These are phyloP conservation scores for Carex littledalei DNA, from an alignment of 176 grass and related monocot genomes.

Conservation along the genomic window DNA sequence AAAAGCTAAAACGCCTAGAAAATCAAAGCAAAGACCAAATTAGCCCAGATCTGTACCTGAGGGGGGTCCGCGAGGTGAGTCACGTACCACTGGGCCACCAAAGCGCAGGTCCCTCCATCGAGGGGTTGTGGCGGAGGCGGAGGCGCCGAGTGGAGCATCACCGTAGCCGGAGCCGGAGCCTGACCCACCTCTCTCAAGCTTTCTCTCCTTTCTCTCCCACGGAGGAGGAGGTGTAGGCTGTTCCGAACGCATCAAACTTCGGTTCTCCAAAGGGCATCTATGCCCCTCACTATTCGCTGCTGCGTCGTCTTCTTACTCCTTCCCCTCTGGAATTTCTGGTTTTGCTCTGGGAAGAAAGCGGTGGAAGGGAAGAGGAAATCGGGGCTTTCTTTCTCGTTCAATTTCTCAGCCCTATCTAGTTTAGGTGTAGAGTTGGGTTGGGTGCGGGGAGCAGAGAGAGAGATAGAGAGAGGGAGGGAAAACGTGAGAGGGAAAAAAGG, in stretches of 20 bases:
- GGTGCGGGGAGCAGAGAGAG: neutral
- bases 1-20: neutral
- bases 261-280: conserved; percentile 17
- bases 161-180: neutral
- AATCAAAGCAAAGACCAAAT: neutral
- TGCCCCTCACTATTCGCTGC: neutral
- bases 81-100: neutral
- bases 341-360: neutral
- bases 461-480: neutral
- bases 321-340: neutral
- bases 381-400: neutral
- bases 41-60: conserved; percentile 25
- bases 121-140: neutral
- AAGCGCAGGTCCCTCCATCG: conserved; percentile 9
- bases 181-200: neutral
- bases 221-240: neutral
- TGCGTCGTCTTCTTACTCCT: neutral
- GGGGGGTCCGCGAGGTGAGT: neutral
- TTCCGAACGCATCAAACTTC: conserved; percentile 20
- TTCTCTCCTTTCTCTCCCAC: conserved; percentile 13
- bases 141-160: neutral
- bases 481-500: conserved; percentile 27
- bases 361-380: neutral
- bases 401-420: neutral
- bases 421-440: neutral